A percentile compares a stretch with the other conserved stretches of the same genome.
These are phyloP conservation scores for Syncephalastrum monosporum DNA, from an alignment of 371 early-diverging fungal species.

Conservation along the genomic window DNA sequence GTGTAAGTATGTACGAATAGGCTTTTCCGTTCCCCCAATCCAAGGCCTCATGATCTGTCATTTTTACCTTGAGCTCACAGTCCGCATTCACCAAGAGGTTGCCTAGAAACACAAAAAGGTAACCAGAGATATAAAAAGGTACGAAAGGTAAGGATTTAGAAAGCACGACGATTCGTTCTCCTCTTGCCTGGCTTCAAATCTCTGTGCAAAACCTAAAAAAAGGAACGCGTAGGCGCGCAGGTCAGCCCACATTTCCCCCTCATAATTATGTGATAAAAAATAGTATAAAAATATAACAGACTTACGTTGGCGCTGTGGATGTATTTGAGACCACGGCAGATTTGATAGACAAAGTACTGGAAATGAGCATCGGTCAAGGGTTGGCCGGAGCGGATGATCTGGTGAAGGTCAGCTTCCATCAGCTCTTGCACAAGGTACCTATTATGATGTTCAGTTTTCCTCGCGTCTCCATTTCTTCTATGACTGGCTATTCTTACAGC, in stretches of 20 bases:
- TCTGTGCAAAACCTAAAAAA: slow-evolving; percentile 73
- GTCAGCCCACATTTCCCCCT: too few relatives aligned
- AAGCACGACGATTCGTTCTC: neutral
- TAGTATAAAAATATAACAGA: neutral
- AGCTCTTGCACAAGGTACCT: slow-evolving; percentile 88
- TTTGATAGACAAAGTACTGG: slow-evolving; percentile 98
- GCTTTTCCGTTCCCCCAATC: neutral
- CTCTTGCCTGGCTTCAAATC: slow-evolving; percentile 92
- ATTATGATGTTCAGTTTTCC: neutral
- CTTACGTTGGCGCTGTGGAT: slow-evolving; percentile 98
- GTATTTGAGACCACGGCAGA: slow-evolving; percentile 95
- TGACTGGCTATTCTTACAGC: slow-evolving; percentile 51
- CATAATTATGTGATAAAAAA: too few relatives aligned
- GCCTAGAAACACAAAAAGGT: slow-evolving; percentile 25
- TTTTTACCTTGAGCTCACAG: slow-evolving; percentile 83
- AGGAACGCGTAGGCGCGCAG: neutral
- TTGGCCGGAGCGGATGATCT: slow-evolving; percentile 96
- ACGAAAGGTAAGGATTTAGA: too few relatives aligned
- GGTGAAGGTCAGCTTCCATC: slow-evolving; percentile 99
- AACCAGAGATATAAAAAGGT: neutral
- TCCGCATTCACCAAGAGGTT: slow-evolving; percentile 97
- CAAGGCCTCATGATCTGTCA: neutral
- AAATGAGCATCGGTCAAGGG: slow-evolving; percentile 95
- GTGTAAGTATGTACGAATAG: neutral
- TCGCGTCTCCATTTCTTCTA: too few relatives aligned